A percentile compares a stretch with the other conserved stretches of the same genome.
Evolutionary conservation across 305 asterid species (phyloP).

Genomic region (Fraxinus sp.): DNA sequence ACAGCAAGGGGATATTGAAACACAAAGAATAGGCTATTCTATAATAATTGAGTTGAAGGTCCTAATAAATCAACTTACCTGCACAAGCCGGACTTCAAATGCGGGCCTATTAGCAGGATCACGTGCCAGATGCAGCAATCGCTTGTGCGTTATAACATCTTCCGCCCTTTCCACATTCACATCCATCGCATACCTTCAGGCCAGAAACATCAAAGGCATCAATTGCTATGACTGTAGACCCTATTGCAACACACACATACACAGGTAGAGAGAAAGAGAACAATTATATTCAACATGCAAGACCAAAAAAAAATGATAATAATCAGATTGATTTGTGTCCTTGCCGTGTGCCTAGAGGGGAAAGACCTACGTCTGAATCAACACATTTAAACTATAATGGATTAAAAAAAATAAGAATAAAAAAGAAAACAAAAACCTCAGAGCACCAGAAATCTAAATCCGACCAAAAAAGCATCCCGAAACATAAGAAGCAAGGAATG

Average conservation of each 20-base stretch:
- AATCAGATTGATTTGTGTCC: not conserved
- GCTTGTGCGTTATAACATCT: conserved; percentile 88
- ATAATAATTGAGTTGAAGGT: not conserved
- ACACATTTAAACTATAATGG: not conserved
- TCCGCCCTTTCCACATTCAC: conserved; percentile 92
- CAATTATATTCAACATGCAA: not conserved
- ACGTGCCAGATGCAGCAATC: conserved; percentile 73
- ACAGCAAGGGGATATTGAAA: not conserved
- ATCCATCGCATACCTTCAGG: conserved; percentile 87
- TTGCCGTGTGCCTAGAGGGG: not conserved
- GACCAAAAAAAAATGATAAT: not conserved
- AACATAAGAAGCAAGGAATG: not conserved
- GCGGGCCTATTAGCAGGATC: conserved; percentile 93
- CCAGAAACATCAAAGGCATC: conserved; percentile 26
- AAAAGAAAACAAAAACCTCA: not conserved
- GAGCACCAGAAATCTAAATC: not conserved
- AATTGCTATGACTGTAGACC: conserved; percentile 4
- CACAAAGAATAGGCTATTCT: not conserved
- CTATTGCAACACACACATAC: not conserved
- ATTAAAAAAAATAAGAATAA: not conserved
- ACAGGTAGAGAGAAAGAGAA: not conserved
- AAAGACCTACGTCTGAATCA: not conserved
- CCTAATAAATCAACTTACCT: conserved; percentile 45
- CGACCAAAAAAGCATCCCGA: not conserved
- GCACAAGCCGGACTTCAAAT: conserved; percentile 90